Evolutionary conservation across 2,329 filamentous ascomycete genomes (phyloP), one percentile per base, ranked within the genome.

Genomic region (Capronia americana): DNA sequence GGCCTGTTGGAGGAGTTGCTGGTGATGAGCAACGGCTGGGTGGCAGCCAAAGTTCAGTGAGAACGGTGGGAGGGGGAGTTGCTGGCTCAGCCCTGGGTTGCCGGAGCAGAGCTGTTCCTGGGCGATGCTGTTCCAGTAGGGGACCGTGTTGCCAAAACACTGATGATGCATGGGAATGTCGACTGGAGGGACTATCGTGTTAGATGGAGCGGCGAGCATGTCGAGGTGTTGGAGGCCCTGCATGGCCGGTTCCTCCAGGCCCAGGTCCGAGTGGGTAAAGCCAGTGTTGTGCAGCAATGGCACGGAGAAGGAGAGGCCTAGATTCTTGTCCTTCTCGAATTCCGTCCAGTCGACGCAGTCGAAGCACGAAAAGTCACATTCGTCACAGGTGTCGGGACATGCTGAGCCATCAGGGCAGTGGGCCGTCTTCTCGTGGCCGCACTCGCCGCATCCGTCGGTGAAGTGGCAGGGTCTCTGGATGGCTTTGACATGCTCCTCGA

Each of bases 291-390:
- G 61, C 24, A 71, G 59, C 23, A 71, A 44, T 1, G 69, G 69
- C 3, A 71, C 69, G 0, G 65, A 65, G 57, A 68, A 71, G 8
- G 62, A 64, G 11, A 71, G 65, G n/a, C 70, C 71, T 23, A 70
- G 64, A 54, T 63, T 66, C 44, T 67, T 71, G 66, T 70, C 70
- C 17, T 51, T 65, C 46, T 70, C 70, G 51, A 69, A 71, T 50
- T 66, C 67, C 55, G 58, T 70, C 71, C 69, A 71, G 55, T 71
- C 69, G 32, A 71, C 69, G 51, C 69, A 71, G n/a, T 71, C 69
- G 53, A 71, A 71, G 64, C 69, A 71, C n/a, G 67, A 70, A 34
- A 71, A 71, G 20, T 72, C 70, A 41, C 69, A 69, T 24, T 72
- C 69, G 54, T 69, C 67, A 26, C 70, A 68, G 26, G 48, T 70